Evolutionary conservation across 2,329 filamentous ascomycete genomes (phyloP), one percentile per base, ranked within the genome.

Genomic region (Fusarium pininemorale): DNA sequence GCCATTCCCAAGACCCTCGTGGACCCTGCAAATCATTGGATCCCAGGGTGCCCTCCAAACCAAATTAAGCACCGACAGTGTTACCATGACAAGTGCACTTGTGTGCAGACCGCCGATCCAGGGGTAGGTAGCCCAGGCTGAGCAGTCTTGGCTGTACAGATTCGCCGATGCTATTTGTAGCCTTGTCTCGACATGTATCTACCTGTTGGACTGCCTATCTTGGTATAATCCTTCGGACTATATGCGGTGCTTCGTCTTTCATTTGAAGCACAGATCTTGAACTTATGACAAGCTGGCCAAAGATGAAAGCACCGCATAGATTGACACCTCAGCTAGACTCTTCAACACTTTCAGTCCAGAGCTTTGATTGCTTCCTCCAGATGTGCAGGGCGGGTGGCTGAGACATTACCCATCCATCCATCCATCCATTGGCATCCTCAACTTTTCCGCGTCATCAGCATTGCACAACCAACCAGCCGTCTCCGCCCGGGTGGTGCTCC

Each of bases 101-200:
- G 56, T 70, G 56, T 70, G 56, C 61, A 75, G 73, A 77, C 73
- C 69, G 71, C 75, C 63, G 75, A 77, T 77, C 75, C 71, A 78
- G 73, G 76, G 72, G 62, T 62, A 61, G 64, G 37, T 50, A 51
- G 44, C 57, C 59, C 66, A 70, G 70, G 56, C 62, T 71, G 70
- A 65, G 48, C 57, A 60, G 69, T 71, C 72, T 78, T 77, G 70
- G 74, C 73, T 72, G 56, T 58, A 67, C 35, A 65, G 68, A 69
- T 77, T 77, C 68, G 69, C 69, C 75, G 66, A 70, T 59, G 44
- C 68, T 70, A 55, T 75, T 74, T 56, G 55, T 61, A 63, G 72
- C 69, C 69, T 75, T 42, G 63, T 56, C 54, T 74, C 54, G 45
- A 48, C 14, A 48, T 30, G 20, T 30, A 48, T 48, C 45, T 56